Evolutionary conservation across 176 grass and related monocot species (phyloP).

Genomic region (Triticum turgidum): DNA sequence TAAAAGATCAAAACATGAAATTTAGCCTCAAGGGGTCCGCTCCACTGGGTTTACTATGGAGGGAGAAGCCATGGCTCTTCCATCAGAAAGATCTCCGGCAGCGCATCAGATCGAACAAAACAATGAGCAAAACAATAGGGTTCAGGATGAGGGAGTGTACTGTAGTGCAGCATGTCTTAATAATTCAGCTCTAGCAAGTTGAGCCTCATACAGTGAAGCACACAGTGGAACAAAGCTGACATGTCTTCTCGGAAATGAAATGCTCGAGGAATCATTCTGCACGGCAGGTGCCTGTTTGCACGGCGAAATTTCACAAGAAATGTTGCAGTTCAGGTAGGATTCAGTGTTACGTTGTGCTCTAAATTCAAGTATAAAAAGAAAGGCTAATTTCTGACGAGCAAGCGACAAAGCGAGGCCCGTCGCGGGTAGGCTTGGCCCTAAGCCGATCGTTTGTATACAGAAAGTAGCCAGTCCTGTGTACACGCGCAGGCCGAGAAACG

Average conservation of each 20-base stretch:
- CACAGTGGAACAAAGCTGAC: neutral
- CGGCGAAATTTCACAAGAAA: neutral
- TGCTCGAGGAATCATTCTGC: neutral
- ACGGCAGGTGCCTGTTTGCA: neutral
- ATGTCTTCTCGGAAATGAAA: no score
- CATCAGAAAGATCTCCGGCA: constrained; percentile 21
- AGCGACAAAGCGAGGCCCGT: no score
- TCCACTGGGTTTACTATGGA: constrained; percentile 17
- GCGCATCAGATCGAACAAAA: constrained; percentile 11
- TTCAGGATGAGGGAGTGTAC: neutral
- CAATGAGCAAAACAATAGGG: neutral
- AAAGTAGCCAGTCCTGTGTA: neutral
- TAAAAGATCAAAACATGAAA: no score
- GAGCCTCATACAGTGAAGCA: neutral
- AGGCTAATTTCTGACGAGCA: no score
- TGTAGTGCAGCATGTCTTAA: neutral
- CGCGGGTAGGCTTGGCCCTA: no score
- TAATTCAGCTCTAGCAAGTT: constrained; percentile 10
- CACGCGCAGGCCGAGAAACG: neutral
- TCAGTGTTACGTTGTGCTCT: no score
- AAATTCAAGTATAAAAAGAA: no score
- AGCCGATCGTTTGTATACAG: neutral
- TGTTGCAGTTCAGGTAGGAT: neutral
- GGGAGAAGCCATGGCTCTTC: constrained; percentile 23
- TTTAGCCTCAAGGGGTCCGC: neutral